Evolutionary conservation across 352 stramenopile genomes (phyloP).

Genomic region (Pythium aphanidermatum): DNA sequence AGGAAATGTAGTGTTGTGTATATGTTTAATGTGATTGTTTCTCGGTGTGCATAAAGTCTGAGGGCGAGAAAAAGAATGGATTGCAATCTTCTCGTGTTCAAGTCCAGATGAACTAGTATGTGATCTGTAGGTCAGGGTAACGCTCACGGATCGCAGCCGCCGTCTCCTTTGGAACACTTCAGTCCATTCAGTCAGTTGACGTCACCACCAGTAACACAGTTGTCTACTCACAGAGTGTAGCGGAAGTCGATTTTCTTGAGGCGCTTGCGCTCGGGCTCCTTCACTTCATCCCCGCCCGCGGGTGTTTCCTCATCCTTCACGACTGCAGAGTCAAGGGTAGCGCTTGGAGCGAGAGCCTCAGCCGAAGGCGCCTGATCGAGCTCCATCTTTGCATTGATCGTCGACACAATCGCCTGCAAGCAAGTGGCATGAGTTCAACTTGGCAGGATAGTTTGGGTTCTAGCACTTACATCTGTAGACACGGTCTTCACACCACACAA

Average conservation of each 20-base stretch:
- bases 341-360: too few species aligned
- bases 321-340: not conserved
- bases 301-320: conserved; percentile 18
- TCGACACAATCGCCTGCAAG: conserved; percentile 50
- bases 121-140: conserved; percentile 59
- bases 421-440: not conserved
- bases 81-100: not conserved
- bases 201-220: conserved; percentile 2
- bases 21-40: not conserved
- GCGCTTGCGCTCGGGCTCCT: conserved; percentile 72
- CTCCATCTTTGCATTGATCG: conserved; percentile 79
- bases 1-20: conserved; percentile 39
- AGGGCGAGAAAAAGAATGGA: too few species aligned
- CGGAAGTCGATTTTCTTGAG: conserved; percentile 88
- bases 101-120: conserved; percentile 22
- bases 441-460: too few species aligned
- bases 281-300: conserved; percentile 24
- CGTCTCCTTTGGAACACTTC: conserved; percentile 81
- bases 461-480: conserved; percentile 55
- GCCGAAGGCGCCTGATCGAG: too few species aligned
- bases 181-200: too few species aligned
- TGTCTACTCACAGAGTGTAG: conserved; percentile 80
- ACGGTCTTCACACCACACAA: conserved; percentile 85
- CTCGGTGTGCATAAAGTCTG: not conserved
- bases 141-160: conserved; percentile 64